A percentile compares a stretch with the other conserved stretches of the same genome.
Evolutionary conservation across 192 early-diverging fungal genomes (phyloP).

Genomic region (Backusella circina): DNA sequence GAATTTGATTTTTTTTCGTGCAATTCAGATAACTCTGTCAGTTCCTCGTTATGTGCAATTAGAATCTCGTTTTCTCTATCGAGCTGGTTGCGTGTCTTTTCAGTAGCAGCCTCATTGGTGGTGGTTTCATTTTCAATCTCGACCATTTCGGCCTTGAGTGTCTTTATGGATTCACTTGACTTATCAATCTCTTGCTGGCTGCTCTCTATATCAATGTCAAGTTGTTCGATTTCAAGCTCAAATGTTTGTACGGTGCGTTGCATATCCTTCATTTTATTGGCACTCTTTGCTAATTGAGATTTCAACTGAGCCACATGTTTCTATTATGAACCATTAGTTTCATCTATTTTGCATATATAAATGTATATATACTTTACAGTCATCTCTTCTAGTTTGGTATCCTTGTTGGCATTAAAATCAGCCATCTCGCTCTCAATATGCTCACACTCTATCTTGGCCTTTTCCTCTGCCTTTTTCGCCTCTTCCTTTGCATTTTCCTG

Average conservation of each 20-base stretch:
- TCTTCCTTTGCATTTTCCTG: conserved; percentile 36
- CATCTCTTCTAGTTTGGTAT: conserved; percentile 83
- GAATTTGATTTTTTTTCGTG: conserved; percentile 62
- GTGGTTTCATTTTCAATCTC: conserved; percentile 28
- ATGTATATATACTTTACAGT: conserved; percentile 36
- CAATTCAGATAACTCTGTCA: conserved; percentile 64
- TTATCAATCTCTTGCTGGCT: conserved; percentile 43
- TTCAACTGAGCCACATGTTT: conserved; percentile 65
- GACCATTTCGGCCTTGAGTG: conserved; percentile 34
- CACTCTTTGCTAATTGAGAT: conserved; percentile 52
- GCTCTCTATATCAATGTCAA: conserved; percentile 42
- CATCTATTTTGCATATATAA: conserved; percentile 7
- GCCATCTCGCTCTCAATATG: conserved; percentile 85
- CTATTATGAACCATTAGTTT: conserved; percentile 28
- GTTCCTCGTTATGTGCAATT: conserved; percentile 74
- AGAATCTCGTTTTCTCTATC: conserved; percentile 59
- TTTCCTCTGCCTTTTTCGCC: conserved; percentile 43
- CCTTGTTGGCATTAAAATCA: conserved; percentile 85
- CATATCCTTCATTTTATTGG: conserved; percentile 54
- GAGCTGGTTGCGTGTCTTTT: background rate
- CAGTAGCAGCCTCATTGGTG: background rate
- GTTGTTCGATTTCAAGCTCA: conserved; percentile 63
- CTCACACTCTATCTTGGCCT: conserved; percentile 48
- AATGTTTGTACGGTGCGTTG: conserved; percentile 63
- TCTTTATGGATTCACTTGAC: conserved; percentile 44